Base-by-base conservation (phyloP, 192 early-diverging fungal species). In the Linderina pennispora region DNA sequence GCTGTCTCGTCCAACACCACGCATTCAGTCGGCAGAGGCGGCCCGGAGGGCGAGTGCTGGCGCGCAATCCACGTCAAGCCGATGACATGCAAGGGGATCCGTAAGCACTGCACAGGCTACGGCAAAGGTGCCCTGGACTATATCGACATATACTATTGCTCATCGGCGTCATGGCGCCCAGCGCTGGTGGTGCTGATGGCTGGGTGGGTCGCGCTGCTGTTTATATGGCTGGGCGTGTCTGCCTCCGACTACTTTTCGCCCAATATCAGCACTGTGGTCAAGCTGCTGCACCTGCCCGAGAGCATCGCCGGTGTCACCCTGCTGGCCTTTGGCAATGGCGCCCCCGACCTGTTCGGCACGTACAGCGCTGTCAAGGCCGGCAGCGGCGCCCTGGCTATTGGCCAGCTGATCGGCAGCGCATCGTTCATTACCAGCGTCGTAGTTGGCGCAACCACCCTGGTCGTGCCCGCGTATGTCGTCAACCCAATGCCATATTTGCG, bases 281-380 rank as follows among this genome's bases (percentile, higher is more conserved):
- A 75, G 43, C 74, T 79, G 36, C 51, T 98, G 22, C 72, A 75
- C 37, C 57, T 98, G 23, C 86, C 89, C 2, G 92, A 98, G 53
- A 86, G 85, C 39, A 76, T 97, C 62, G 84, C 84, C 3, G 85
- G 85, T 0, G 84, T 86, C 1, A 83, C 85, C 17, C 77, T 90
- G 63, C 58, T 90, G n/a, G 88, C 88, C 0, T 74, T 88, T 17
- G 92, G 92, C 10, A 98, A 98, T 62, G 94, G 91, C 16, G 86
- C 88, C 4, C 91, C 91, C 1, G 95, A 98, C 54, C 55, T 98
- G 19, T 89, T 94, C 46, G 83, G 89, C 33, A 94, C 93, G 0
- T 94, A 87, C 28, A 89, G 80, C 25, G 85, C 87, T 5, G 80
- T 88, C 46, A 56, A 76, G 6, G 76, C 81, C 3, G 78, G 80